These are phyloP conservation scores for Penstemon barbatus DNA, from an alignment of 257 asterid genomes.

Conservation along the genomic window DNA sequence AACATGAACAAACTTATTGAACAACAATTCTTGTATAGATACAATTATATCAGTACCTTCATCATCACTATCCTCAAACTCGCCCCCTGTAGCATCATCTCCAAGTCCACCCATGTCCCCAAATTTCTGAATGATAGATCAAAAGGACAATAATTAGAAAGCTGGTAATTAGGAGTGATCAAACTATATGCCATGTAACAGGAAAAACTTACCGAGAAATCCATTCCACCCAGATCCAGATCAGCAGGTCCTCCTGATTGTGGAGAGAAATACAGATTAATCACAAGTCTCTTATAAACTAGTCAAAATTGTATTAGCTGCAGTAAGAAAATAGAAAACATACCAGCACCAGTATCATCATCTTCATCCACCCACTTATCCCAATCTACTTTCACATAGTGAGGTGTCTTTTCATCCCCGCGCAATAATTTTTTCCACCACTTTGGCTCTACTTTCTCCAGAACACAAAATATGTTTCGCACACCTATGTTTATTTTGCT, in stretches of 20 bases:
- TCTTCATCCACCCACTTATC: constrained; percentile 98
- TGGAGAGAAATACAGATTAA: constrained; percentile 6
- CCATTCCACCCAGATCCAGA: constrained; percentile 84
- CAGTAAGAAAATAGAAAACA: neutral
- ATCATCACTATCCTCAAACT: constrained; percentile 77
- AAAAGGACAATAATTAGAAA: constrained; percentile 26
- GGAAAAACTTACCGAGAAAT: constrained; percentile 67
- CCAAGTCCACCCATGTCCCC: constrained; percentile 54
- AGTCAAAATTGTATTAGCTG: neutral
- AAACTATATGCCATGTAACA: neutral
- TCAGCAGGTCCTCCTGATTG: constrained; percentile 71
- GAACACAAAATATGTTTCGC: constrained; percentile 64
- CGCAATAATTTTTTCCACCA: constrained; percentile 88
- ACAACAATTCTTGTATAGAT: neutral
- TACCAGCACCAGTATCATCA: constrained; percentile 75
- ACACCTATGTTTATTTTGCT: constrained; percentile 73
- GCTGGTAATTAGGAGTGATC: neutral
- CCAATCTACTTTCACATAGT: constrained; percentile 92
- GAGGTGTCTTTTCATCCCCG: constrained; percentile 81
- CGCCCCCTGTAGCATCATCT: constrained; percentile 44
- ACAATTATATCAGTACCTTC: constrained; percentile 55
- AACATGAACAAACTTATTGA: neutral
- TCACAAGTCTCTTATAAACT: neutral
- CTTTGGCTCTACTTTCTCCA: constrained; percentile 81
- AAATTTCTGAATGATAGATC: constrained; percentile 52